phyloP scores from a whole-genome alignment of 2,329 filamentous ascomycete species.

The Colletotrichum plurivorum region DNA sequence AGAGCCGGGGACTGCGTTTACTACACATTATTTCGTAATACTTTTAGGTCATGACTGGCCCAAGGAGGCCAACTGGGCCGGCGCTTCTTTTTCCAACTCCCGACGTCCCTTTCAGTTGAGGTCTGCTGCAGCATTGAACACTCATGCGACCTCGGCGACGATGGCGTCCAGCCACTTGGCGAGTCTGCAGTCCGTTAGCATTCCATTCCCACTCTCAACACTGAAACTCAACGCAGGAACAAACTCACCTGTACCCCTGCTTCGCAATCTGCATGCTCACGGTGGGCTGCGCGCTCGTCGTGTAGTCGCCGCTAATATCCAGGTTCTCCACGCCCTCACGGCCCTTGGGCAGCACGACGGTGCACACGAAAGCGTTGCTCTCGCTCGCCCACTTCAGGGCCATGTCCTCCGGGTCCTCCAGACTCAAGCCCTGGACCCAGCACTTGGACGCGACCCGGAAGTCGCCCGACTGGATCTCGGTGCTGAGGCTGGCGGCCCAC shows the following conservation, averaged over 20 bases:
- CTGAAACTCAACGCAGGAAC: too few species aligned
- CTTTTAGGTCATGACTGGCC: not conserved
- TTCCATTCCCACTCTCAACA: not conserved
- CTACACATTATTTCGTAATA: conserved; percentile 7
- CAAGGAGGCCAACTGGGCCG: not conserved
- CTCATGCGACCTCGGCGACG: conserved; percentile 24
- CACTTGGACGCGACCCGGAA: conserved; percentile 51
- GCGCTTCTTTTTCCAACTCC: conserved; percentile 1
- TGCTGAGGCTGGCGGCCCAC: conserved; percentile 54
- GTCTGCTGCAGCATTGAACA: not conserved
- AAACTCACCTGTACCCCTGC: conserved; percentile 52
- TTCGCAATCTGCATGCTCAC: conserved; percentile 61
- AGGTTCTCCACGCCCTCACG: conserved; percentile 53
- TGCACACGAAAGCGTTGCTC: conserved; percentile 59
- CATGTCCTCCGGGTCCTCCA: conserved; percentile 48
- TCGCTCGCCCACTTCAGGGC: conserved; percentile 58
- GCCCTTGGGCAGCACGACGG: conserved; percentile 57
- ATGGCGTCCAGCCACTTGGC: conserved; percentile 40
- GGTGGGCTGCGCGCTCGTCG: conserved; percentile 54
- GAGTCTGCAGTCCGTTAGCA: conserved; percentile 12
- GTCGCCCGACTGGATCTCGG: conserved; percentile 54
- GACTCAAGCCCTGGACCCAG: conserved; percentile 54
- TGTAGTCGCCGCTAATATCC: conserved; percentile 57
- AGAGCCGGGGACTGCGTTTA: not conserved
- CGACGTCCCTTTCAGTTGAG: not conserved